Percentiles rank a stretch among this genome's conserved stretches.
Conservation (phyloP, 2,329 filamentous ascomycete species). For the Penicillium sp. region DNA sequence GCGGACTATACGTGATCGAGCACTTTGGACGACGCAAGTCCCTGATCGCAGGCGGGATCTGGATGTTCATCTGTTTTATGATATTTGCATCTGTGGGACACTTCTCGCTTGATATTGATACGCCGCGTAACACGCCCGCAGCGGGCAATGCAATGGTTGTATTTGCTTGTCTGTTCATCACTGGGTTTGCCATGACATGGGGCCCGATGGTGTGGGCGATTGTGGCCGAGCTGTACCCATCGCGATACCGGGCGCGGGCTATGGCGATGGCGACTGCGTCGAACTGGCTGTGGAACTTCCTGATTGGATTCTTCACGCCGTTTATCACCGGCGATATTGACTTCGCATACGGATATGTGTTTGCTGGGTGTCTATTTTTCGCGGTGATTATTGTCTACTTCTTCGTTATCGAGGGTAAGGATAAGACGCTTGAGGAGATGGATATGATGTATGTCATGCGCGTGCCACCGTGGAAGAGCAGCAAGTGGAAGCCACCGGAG, state of each 20-base stretch:
- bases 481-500: slow-evolving; percentile 40
- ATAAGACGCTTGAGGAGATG: slow-evolving; percentile 69
- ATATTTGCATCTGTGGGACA: slow-evolving; percentile 61
- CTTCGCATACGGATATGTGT: slow-evolving; percentile 74
- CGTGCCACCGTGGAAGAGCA: slow-evolving; percentile 59
- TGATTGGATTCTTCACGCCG: slow-evolving; percentile 72
- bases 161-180: slow-evolving; percentile 68
- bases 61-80: slow-evolving; percentile 64
- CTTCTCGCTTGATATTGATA: slow-evolving; percentile 35
- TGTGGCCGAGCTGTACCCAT: slow-evolving; percentile 43
- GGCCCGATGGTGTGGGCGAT: slow-evolving; percentile 58
- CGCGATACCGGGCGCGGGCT: slow-evolving; percentile 61
- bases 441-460: slow-evolving; percentile 69
- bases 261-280: slow-evolving; percentile 73
- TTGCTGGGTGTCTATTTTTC: slow-evolving; percentile 66
- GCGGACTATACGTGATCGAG: slow-evolving; percentile 67
- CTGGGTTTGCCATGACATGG: slow-evolving; percentile 67
- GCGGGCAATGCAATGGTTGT: slow-evolving; percentile 67
- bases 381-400: slow-evolving; percentile 66
- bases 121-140: slow-evolving; percentile 44
- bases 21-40: slow-evolving; percentile 66
- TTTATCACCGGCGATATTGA: slow-evolving; percentile 71
- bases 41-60: slow-evolving; percentile 63
- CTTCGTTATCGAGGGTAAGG: slow-evolving; percentile 70
- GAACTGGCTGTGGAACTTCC: slow-evolving; percentile 73